Evolutionary conservation across 2,329 filamentous ascomycete species (phyloP), one percentile per base, ranked within the genome.

Genomic region (Fusarium zealandicum): DNA sequence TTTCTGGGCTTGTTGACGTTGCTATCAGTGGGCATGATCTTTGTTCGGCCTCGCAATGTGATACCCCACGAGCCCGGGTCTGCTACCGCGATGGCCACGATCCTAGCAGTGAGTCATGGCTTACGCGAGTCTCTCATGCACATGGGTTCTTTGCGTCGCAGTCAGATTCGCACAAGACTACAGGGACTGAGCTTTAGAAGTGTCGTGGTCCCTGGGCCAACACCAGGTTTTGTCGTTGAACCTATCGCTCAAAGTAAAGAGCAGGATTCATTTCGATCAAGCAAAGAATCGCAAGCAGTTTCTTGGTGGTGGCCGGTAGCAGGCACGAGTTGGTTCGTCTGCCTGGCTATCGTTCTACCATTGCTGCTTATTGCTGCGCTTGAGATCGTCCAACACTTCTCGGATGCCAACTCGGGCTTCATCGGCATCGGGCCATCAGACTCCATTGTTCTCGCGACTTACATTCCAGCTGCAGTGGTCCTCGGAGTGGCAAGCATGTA

Each of bases 371-470:
- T 67, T 25, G 63, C 54, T 2, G 30, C 47, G 7, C 40, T 69
- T 8, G 65, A 69, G 39, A 50, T 56, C 20, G 33, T 69, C 4
- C 66, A 69, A 22, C 64, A 57, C 9, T 38, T 59, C 16, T 68
- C 66, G 1, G 63, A 73, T 27, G 30, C 46, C 9, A 61, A 68
- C 32, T 33, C 63, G 28, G 70, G 70, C 3, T 61, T 73, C 35
- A 42, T 64, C 3, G 35, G 43, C 7, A 33, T 63, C n/a, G 51
- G 39, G 9, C 56, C 51, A 18, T 36, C 40, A 13, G 56, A 57
- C 25, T 43, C 61, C 2, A 57, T 66, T 3, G 60, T 68, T 12
- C 64, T 70, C 22, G 68, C 65, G 13, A 71, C 70, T 11, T 72
- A 71, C 18, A 46, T 72, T 9, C 70, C 65, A 1, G 64, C 56